phyloP scores from a whole-genome alignment of 179 eudicot species.

The Silene coronaria region DNA sequence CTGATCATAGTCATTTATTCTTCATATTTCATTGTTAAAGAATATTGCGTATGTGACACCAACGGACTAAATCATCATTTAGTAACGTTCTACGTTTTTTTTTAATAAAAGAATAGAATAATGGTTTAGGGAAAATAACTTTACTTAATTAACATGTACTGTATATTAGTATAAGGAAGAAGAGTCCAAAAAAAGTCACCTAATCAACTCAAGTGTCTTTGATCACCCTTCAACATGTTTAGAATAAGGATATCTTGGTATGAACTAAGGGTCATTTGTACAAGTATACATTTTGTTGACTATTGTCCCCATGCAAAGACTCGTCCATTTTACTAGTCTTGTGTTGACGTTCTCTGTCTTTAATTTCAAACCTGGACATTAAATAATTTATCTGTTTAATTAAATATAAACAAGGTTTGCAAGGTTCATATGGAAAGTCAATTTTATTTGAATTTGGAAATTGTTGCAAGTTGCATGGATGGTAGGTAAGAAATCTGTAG shows the following conservation, averaged over 20 bases:
- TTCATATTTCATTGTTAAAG: no score
- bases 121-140: no score
- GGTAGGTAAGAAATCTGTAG: no score
- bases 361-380: slow-evolving; percentile 19
- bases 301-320: no score
- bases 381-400: neutral
- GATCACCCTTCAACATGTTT: neutral
- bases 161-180: neutral
- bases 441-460: slow-evolving; percentile 4
- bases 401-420: neutral
- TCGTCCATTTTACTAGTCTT: neutral
- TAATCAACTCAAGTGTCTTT: neutral
- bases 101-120: no score
- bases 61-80: no score
- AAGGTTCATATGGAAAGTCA: neutral
- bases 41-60: no score
- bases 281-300: neutral
- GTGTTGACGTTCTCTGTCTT: slow-evolving; percentile 16
- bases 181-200: slow-evolving; percentile 16
- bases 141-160: no score
- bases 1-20: no score
- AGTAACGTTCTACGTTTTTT: no score
- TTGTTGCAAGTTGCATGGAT: no score
- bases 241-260: slow-evolving; percentile 14
- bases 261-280: no score